Percentiles rank a stretch among this genome's conserved stretches.
Evolutionary conservation across 257 asterid genomes (phyloP).

Genomic region (Solanum peruvianum): DNA sequence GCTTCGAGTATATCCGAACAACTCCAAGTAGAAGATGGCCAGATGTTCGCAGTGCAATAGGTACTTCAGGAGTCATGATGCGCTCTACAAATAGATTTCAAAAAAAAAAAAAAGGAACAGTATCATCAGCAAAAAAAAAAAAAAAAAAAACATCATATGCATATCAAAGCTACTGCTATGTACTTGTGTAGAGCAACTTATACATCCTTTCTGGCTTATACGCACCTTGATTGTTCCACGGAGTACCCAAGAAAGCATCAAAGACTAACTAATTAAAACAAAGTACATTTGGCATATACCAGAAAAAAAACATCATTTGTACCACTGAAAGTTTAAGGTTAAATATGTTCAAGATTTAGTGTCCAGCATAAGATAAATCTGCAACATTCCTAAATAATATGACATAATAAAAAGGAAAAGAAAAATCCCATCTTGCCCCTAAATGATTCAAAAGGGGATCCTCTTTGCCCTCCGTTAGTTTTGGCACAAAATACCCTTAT

Average conservation of each 20-base stretch:
- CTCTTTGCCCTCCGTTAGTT: neutral
- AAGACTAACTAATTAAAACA: neutral
- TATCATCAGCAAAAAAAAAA: neutral
- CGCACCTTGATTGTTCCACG: neutral
- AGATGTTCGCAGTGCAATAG: slow-evolving; percentile 86
- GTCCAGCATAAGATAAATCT: neutral
- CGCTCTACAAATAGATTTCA: slow-evolving; percentile 35
- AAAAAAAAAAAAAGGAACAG: neutral
- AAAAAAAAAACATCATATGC: neutral
- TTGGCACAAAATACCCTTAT: neutral
- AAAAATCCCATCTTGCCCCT: neutral
- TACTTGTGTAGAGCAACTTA: neutral
- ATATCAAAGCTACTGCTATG: neutral
- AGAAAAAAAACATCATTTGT: neutral
- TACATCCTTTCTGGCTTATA: neutral
- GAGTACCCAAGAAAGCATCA: neutral
- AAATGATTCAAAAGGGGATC: neutral
- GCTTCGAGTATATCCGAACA: slow-evolving; percentile 80
- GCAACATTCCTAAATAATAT: neutral
- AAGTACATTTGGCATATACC: neutral
- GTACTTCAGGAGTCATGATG: slow-evolving; percentile 70
- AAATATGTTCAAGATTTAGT: neutral
- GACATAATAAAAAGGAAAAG: neutral
- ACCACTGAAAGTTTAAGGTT: neutral
- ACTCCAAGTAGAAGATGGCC: slow-evolving; percentile 94